A percentile compares a stretch with the other conserved stretches of the same genome.
Conservation (phyloP, 805 yeast species). For the Candida coquimbonensis region DNA sequence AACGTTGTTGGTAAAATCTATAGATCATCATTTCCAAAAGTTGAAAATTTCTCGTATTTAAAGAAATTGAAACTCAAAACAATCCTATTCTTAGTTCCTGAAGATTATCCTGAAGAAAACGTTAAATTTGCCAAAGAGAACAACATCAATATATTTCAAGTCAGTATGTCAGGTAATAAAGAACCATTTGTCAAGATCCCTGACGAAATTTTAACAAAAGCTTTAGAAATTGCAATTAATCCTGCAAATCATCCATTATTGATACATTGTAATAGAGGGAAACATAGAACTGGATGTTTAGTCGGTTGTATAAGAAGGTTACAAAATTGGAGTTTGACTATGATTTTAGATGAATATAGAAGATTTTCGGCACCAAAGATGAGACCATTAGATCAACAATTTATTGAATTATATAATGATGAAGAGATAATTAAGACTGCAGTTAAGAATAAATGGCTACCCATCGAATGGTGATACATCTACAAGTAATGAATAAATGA, state of each 20-base stretch:
- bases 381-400: slow-evolving; percentile 91
- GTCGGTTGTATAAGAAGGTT: slow-evolving; percentile 87
- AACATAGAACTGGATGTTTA: slow-evolving; percentile 93
- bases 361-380: slow-evolving; percentile 93
- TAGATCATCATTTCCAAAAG: slow-evolving; percentile 84
- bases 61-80: slow-evolving; percentile 58
- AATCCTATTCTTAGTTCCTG: slow-evolving; percentile 81
- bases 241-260: slow-evolving; percentile 88
- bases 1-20: slow-evolving; percentile 74
- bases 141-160: slow-evolving; percentile 67
- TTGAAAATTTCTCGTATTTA: slow-evolving; percentile 72
- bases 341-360: slow-evolving; percentile 93
- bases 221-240: slow-evolving; percentile 71
- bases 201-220: slow-evolving; percentile 63
- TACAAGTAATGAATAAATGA: not conserved
- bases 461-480: slow-evolving; percentile 52
- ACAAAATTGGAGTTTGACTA: slow-evolving; percentile 88
- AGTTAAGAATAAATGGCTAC: slow-evolving; percentile 47
- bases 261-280: slow-evolving; percentile 94
- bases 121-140: slow-evolving; percentile 52
- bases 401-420: slow-evolving; percentile 83
- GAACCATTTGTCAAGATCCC: slow-evolving; percentile 84
- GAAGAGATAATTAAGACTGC: slow-evolving; percentile 53
- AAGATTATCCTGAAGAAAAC: slow-evolving; percentile 81
- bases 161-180: slow-evolving; percentile 93